Percentiles rank a stretch among this genome's conserved stretches.
Evolutionary conservation across 768 basidiomycete genomes (phyloP).

Genomic region (Tricholoma terreum): DNA sequence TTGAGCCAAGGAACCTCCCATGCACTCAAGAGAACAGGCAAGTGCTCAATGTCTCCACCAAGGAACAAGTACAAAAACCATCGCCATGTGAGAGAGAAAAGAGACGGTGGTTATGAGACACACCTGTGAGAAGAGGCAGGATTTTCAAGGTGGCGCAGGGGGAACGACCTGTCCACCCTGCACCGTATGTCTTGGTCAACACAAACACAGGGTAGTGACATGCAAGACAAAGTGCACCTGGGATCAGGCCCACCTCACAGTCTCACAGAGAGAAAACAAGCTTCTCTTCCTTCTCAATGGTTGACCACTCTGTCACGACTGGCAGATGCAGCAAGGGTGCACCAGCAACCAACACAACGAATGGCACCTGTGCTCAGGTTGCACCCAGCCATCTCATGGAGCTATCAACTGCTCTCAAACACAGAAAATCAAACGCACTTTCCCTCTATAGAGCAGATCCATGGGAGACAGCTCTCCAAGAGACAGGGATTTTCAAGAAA

Average conservation of each 20-base stretch:
- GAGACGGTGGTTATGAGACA: too few species aligned
- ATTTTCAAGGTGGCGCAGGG: too few species aligned
- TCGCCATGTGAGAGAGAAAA: too few species aligned
- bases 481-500: neutral
- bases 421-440: neutral
- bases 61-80: too few species aligned
- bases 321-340: neutral
- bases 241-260: neutral
- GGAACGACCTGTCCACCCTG: neutral
- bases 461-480: neutral
- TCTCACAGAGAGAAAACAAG: neutral
- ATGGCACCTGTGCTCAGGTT: slow-evolving; percentile 1
- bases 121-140: too few species aligned
- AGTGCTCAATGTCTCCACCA: too few species aligned
- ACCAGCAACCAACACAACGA: neutral
- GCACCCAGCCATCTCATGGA: neutral
- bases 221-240: neutral
- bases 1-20: too few species aligned
- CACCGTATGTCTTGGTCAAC: neutral
- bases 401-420: neutral
- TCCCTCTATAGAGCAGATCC: neutral
- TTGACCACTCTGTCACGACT: neutral
- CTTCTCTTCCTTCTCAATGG: neutral
- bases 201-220: neutral
- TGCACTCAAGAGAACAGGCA: too few species aligned